These are phyloP conservation scores for Fusarium albidum DNA, from an alignment of 2,329 filamentous ascomycete genomes.

Conservation along the genomic window DNA sequence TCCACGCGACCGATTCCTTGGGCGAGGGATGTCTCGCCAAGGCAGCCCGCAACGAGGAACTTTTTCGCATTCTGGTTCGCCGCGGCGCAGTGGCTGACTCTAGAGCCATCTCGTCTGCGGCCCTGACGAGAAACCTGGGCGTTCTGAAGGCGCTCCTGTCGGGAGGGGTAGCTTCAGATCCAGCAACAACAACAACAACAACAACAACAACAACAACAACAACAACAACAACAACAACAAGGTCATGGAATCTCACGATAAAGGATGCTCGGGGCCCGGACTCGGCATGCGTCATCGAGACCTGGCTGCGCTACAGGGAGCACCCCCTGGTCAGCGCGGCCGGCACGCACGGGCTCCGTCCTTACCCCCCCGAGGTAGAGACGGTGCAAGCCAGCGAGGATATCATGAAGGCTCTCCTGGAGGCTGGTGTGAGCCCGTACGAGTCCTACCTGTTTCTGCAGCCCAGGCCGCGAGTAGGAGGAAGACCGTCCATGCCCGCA, in stretches of 20 bases:
- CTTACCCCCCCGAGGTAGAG: no score
- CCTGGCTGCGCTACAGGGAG: neutral
- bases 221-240: no score
- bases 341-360: neutral
- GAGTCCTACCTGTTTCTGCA: neutral
- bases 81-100: constrained; percentile 21
- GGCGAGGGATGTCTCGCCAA: constrained; percentile 13
- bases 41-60: constrained; percentile 3
- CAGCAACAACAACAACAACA: no score
- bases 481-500: constrained; percentile 1
- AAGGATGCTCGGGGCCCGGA: constrained; percentile 1
- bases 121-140: neutral
- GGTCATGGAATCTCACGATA: constrained; percentile 7
- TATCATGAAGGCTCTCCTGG: constrained; percentile 12
- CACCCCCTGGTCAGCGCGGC: constrained; percentile 13
- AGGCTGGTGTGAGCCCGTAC: constrained; percentile 13
- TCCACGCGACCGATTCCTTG: constrained; percentile 8
- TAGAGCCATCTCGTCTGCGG: constrained; percentile 1
- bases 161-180: neutral
- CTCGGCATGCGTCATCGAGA: neutral
- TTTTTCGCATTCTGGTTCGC: constrained; percentile 16
- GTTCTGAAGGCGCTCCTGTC: constrained; percentile 22
- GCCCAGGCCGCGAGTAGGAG: no score
- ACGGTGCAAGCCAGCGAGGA: neutral
- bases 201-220: no score